phyloP scores from a whole-genome alignment of 176 grass and related monocot genomes.

The Aegilops bicornis region DNA sequence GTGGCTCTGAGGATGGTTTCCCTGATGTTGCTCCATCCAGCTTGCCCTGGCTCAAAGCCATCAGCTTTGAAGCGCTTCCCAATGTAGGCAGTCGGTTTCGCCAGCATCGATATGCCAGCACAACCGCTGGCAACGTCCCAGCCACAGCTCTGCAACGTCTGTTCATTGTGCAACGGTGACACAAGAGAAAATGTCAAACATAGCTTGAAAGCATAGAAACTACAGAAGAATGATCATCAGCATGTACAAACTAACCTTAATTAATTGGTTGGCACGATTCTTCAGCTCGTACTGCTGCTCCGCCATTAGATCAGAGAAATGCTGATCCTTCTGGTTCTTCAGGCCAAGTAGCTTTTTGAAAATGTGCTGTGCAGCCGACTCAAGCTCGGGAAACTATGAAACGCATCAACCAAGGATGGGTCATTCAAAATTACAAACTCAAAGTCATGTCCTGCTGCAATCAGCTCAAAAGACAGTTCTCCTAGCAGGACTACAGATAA shows the following conservation, averaged over 20 bases:
- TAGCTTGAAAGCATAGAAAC: too few relatives aligned
- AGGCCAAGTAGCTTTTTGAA: slow-evolving; percentile 66
- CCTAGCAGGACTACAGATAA: slow-evolving; percentile 64
- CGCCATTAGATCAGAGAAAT: slow-evolving; percentile 47
- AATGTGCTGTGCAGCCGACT: slow-evolving; percentile 68
- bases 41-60: slow-evolving; percentile 37
- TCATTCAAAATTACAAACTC: slow-evolving; percentile 78
- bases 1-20: slow-evolving; percentile 67
- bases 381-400: slow-evolving; percentile 72
- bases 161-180: neutral
- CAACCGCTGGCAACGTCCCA: slow-evolving; percentile 58
- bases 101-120: slow-evolving; percentile 77
- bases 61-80: slow-evolving; percentile 61
- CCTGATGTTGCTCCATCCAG: slow-evolving; percentile 65
- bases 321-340: slow-evolving; percentile 58
- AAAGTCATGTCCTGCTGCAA: slow-evolving; percentile 66
- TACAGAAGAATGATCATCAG: too few relatives aligned
- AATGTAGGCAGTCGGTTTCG: slow-evolving; percentile 67
- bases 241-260: too few relatives aligned
- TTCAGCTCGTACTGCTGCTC: slow-evolving; percentile 61
- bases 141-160: slow-evolving; percentile 71
- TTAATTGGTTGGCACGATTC: neutral
- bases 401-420: slow-evolving; percentile 54
- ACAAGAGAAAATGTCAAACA: neutral
- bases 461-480: slow-evolving; percentile 73